Conservation (phyloP, 352 stramenopile species). For the Pythium volutum region DNA sequence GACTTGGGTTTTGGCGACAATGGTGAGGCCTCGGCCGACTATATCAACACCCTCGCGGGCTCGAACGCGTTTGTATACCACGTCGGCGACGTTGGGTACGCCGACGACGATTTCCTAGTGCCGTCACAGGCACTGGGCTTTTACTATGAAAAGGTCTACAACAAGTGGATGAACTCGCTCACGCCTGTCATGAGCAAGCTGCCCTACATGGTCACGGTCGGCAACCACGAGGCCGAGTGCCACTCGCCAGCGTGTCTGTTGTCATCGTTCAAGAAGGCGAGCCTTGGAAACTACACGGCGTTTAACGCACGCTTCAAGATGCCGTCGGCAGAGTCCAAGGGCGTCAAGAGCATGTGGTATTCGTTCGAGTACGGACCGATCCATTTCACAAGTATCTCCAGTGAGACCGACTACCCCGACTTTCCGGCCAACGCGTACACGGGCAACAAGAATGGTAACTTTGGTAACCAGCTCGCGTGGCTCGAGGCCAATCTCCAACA, state of each 20-base stretch:
- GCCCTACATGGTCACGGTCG: slow-evolving; percentile 82
- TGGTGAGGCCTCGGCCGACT: slow-evolving; percentile 31
- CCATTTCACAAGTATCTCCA: slow-evolving; percentile 81
- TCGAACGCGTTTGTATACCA: slow-evolving; percentile 67
- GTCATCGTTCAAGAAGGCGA: slow-evolving; percentile 45
- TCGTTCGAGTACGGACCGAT: slow-evolving; percentile 83
- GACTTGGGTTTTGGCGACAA: slow-evolving; percentile 47
- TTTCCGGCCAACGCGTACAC: slow-evolving; percentile 25
- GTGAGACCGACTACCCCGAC: slow-evolving; percentile 61
- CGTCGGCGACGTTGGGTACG: slow-evolving; percentile 69
- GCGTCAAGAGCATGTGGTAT: slow-evolving; percentile 83
- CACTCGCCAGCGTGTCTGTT: slow-evolving; percentile 60
- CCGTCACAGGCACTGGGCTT: slow-evolving; percentile 40
- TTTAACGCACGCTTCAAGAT: slow-evolving; percentile 87
- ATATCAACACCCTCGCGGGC: slow-evolving; percentile 34
- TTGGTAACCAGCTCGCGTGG: slow-evolving; percentile 46
- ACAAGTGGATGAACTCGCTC: slow-evolving; percentile 79
- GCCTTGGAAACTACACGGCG: slow-evolving; percentile 76
- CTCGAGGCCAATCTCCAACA: slow-evolving; percentile 50
- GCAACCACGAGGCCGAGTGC: slow-evolving; percentile 90
- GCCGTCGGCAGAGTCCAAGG: slow-evolving; percentile 60
- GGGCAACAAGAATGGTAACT: slow-evolving; percentile 22
- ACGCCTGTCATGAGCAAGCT: slow-evolving; percentile 43
- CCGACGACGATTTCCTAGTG: slow-evolving; percentile 26
- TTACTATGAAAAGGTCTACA: slow-evolving; percentile 86